phyloP scores from a whole-genome alignment of 1,139 yeast genomes.

The Sugiyamaella neomexicana region DNA sequence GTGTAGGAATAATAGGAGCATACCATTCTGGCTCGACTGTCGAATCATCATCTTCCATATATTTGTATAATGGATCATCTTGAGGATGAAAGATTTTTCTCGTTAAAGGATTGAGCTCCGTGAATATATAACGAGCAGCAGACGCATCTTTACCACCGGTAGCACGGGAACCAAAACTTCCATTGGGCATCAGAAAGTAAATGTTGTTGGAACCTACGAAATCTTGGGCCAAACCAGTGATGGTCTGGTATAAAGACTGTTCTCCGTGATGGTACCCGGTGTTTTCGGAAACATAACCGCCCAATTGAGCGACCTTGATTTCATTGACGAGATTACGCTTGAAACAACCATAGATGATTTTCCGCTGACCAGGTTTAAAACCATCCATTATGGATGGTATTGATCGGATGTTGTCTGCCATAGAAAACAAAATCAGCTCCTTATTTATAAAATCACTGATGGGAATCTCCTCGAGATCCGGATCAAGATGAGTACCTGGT shows the following conservation, averaged over 20 bases:
- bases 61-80: conserved; percentile 76
- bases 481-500: conserved; percentile 93
- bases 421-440: conserved; percentile 88
- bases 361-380: conserved; percentile 95
- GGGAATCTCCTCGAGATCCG: conserved; percentile 74
- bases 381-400: conserved; percentile 96
- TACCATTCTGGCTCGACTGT: conserved; percentile 97
- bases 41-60: conserved; percentile 89
- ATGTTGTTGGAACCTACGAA: conserved; percentile 92
- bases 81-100: conserved; percentile 71
- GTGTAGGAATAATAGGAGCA: conserved; percentile 87
- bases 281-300: conserved; percentile 84
- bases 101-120: conserved; percentile 77
- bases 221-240: conserved; percentile 91
- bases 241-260: conserved; percentile 79
- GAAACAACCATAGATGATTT: conserved; percentile 85
- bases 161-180: conserved; percentile 96
- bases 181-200: conserved; percentile 82
- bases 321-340: conserved; percentile 75
- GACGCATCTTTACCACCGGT: conserved; percentile 98
- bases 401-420: conserved; percentile 96
- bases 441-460: conserved; percentile 93
- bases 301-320: conserved; percentile 87
- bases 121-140: conserved; percentile 96
- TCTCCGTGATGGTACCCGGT: conserved; percentile 98